Evolutionary conservation across 768 basidiomycete genomes (phyloP), one percentile per base, ranked within the genome.

Genomic region (Leccinellum albellum): DNA sequence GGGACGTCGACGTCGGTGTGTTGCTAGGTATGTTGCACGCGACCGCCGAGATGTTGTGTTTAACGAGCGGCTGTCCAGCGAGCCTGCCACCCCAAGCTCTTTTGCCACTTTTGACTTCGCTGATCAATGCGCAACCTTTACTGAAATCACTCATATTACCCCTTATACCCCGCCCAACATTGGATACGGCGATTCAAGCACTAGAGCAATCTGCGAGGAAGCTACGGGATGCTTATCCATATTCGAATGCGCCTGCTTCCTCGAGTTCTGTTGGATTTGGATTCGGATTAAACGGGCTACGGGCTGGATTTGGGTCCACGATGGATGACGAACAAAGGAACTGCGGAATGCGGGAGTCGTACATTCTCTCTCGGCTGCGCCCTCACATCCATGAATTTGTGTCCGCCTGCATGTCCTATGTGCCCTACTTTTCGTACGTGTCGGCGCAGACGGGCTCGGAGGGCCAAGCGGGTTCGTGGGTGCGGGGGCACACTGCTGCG

Each of bases 121-220:
- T 94, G 54, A 74, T 94, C 24, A 78, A 79, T 56, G 72, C 78
- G 1, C 84, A 91, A 60, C 91, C 91, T 0, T 76, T 81, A 3
- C 75, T 94, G 49, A 94, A 90, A 70, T 78, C 84, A 2, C 72
- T 81, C 9, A 80, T 94, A 55, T 73, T 94, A 35, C 84, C 86
- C 31, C 76, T 94, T 35, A 91, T 94, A 66, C 91, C 91, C 51
- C 84, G 89, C n/a, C 91, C 91, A 14, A 87, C 90, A 2, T 75
- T 92, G 56, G 87, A 90, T 29, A 85, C 81, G 29, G 91, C 89
- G 10, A 70, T 84, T 28, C 83, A 90, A 63, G 84, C 85, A 13
- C 73, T 94, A 24, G 79, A 80, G 32, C 80, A 79, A 59, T 85
- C 88, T 7, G 82, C 87, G 28, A 84, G 82, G 74, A 89, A 85